These are phyloP conservation scores for Sclerotinia spermophila DNA, from an alignment of 2,329 filamentous ascomycete species.

Conservation along the genomic window DNA sequence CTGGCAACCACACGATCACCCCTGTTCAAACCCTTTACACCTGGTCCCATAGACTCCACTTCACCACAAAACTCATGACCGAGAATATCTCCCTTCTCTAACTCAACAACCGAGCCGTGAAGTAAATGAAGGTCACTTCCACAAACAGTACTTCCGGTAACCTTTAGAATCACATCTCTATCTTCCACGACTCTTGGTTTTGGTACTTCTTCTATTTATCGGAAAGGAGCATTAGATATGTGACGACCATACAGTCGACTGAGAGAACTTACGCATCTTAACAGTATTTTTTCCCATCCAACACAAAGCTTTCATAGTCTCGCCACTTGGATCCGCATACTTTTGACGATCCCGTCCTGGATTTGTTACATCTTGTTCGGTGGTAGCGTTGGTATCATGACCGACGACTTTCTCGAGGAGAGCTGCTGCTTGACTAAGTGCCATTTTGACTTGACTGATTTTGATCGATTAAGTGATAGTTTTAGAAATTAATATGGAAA, in stretches of 20 bases:
- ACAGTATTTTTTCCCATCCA: constrained; percentile 84
- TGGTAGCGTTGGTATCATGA: constrained; percentile 61
- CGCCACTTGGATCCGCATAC: constrained; percentile 48
- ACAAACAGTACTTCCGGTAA: constrained; percentile 49
- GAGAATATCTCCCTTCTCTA: constrained; percentile 51
- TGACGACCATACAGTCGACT: neutral
- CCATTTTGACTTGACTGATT: constrained; percentile 42
- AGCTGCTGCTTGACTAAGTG: constrained; percentile 63
- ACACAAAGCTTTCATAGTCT: constrained; percentile 73
- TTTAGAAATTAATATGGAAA: neutral
- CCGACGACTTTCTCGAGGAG: constrained; percentile 64
- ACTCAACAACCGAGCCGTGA: constrained; percentile 42
- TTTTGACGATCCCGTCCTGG: constrained; percentile 51
- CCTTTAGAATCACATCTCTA: constrained; percentile 73
- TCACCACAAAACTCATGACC: constrained; percentile 53
- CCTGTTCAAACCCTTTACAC: constrained; percentile 49
- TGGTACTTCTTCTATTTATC: constrained; percentile 53
- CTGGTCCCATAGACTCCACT: constrained; percentile 48
- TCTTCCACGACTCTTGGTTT: constrained; percentile 71
- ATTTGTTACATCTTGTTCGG: constrained; percentile 65
- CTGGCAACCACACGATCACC: constrained; percentile 75
- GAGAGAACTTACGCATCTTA: constrained; percentile 50
- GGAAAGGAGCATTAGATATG: neutral
- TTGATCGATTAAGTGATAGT: neutral
- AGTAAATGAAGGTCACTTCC: constrained; percentile 40